phyloP scores from a whole-genome alignment of 495 filamentous ascomycete species.

The Rhizodiscina lignyota region DNA sequence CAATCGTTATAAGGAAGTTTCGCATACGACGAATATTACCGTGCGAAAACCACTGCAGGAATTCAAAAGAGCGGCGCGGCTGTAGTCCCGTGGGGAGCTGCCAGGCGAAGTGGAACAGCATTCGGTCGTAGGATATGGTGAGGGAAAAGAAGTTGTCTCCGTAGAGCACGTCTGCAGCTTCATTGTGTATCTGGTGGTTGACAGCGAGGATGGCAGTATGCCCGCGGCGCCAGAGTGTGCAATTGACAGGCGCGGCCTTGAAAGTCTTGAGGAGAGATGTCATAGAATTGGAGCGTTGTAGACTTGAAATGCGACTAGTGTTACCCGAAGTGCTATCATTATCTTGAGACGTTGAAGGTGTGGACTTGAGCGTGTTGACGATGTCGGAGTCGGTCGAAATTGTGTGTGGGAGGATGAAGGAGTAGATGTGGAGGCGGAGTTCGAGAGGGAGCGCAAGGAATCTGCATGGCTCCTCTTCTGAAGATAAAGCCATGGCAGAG shows the following conservation, averaged over 20 bases:
- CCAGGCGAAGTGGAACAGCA: slow-evolving; percentile 25
- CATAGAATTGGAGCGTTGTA: too few relatives aligned
- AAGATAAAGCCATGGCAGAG: too few relatives aligned
- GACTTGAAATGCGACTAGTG: too few relatives aligned
- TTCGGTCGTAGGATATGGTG: slow-evolving; percentile 27
- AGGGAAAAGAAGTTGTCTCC: slow-evolving; percentile 31
- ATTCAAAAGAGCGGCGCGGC: slow-evolving; percentile 12
- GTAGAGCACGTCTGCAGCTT: slow-evolving; percentile 21
- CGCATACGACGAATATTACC: slow-evolving; percentile 18
- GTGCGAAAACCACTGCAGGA: slow-evolving; percentile 15
- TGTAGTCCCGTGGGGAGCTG: slow-evolving; percentile 16
- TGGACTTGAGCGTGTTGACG: too few relatives aligned
- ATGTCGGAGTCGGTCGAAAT: too few relatives aligned
- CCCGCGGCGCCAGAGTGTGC: slow-evolving; percentile 20
- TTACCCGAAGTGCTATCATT: too few relatives aligned
- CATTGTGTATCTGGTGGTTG: slow-evolving; percentile 17
- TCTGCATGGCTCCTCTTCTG: too few relatives aligned
- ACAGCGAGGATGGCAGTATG: slow-evolving; percentile 13
- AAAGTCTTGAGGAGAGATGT: slow-evolving; percentile 6
- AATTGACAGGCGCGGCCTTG: too few relatives aligned
- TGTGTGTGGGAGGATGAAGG: slow-evolving; percentile 16
- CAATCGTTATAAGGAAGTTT: slow-evolving; percentile 21
- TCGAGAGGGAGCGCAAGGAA: slow-evolving; percentile 23
- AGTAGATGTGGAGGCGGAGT: slow-evolving; percentile 21
- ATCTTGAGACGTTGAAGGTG: too few relatives aligned